These are phyloP conservation scores for Ogataea hybrid DNA, from an alignment of 1,139 yeast genomes.

Conservation along the genomic window DNA sequence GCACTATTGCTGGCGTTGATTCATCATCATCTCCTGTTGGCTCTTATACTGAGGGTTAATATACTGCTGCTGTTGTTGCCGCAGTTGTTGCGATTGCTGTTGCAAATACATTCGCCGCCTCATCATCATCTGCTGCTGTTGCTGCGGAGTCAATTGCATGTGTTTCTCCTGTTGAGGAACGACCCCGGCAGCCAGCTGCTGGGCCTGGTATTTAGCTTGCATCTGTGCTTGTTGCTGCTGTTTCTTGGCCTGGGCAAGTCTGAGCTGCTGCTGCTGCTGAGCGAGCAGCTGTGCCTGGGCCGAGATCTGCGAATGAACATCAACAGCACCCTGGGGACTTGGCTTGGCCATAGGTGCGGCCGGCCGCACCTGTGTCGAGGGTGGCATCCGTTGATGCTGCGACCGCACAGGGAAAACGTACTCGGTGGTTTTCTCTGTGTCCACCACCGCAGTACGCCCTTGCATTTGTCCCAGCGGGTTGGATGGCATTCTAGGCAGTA, in stretches of 20 bases:
- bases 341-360: conserved; percentile 13
- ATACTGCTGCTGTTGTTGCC: conserved; percentile 18
- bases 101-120: conserved; percentile 19
- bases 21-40: conserved; percentile 24
- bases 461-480: conserved; percentile 66
- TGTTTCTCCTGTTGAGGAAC: conserved; percentile 15
- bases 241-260: conserved; percentile 17
- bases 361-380: conserved; percentile 6
- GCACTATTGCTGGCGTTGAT: conserved; percentile 13
- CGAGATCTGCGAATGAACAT: conserved; percentile 14
- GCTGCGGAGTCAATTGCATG: conserved; percentile 18
- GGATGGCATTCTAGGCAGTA: conserved; percentile 41
- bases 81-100: conserved; percentile 19
- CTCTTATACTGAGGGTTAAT: conserved; percentile 22
- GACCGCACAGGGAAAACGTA: conserved; percentile 65
- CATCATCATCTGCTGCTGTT: conserved; percentile 19
- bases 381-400: conserved; percentile 33
- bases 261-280: conserved; percentile 18
- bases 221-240: conserved; percentile 19
- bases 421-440: conserved; percentile 59
- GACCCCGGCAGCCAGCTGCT: conserved; percentile 16
- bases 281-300: conserved; percentile 16
- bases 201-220: conserved; percentile 18
- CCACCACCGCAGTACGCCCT: conserved; percentile 73
- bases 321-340: conserved; percentile 6